Percentiles rank a stretch among this genome's conserved stretches.
Conservation (phyloP, 1,284 basidiomycete species). For the Amylostereum areolatum region DNA sequence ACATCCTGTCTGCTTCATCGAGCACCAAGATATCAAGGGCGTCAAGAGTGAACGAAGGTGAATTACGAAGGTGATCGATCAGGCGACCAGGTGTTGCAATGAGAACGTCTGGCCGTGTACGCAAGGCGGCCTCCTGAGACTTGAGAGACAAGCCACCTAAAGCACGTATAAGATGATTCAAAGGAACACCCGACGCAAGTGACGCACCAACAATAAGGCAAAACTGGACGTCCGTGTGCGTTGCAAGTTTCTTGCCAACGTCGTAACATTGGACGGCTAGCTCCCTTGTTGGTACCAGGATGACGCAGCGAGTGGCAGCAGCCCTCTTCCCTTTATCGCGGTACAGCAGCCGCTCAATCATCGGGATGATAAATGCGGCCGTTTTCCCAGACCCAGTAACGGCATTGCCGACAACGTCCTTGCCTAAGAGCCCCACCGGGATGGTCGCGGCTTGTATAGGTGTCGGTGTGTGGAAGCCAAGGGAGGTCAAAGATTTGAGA, state of each 20-base stretch:
- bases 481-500: conserved; percentile 77
- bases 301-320: conserved; percentile 88
- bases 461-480: conserved; percentile 84
- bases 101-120: conserved; percentile 85
- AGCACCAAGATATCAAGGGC: conserved; percentile 91
- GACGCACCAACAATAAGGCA: conserved; percentile 80
- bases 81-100: conserved; percentile 95
- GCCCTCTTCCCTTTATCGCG: conserved; percentile 82
- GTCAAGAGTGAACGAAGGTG: conserved; percentile 89
- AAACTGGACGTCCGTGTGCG: conserved; percentile 85
- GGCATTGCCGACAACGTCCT: conserved; percentile 92
- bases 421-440: conserved; percentile 87
- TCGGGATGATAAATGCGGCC: conserved; percentile 92
- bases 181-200: too few relatives aligned
- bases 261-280: conserved; percentile 93
- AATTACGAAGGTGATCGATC: conserved; percentile 96
- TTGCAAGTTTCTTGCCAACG: conserved; percentile 80
- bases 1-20: conserved; percentile 97
- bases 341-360: conserved; percentile 87
- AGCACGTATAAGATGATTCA: not conserved
- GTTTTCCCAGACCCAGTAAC: conserved; percentile 98
- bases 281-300: conserved; percentile 92
- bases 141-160: conserved; percentile 88
- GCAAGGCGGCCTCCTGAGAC: conserved; percentile 80
- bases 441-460: conserved; percentile 94